Evolutionary conservation across 768 basidiomycete species (phyloP).

Genomic region (Boletus coccyginus): DNA sequence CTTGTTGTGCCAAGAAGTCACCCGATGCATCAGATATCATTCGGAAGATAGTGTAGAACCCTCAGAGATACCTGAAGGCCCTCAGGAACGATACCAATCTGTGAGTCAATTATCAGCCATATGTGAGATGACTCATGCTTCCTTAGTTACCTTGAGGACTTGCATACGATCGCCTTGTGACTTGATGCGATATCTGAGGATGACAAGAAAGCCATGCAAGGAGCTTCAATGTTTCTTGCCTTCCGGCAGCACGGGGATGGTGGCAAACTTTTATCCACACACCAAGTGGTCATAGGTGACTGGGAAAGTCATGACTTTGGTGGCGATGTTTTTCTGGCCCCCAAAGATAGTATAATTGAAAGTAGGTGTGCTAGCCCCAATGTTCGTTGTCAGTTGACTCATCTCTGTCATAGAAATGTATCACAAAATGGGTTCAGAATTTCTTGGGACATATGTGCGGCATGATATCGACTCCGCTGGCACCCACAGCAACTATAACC

Average conservation of each 20-base stretch:
- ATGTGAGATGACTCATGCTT: neutral
- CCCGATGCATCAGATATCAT: constrained; percentile 12
- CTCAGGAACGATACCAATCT: neutral
- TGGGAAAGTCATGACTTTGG: constrained; percentile 11
- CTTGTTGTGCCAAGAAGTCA: constrained; percentile 11
- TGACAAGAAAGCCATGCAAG: constrained; percentile 9
- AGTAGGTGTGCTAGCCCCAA: neutral
- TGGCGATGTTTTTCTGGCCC: constrained; percentile 3
- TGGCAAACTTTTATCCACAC: constrained; percentile 1
- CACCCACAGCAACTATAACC: neutral
- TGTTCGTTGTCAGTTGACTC: neutral
- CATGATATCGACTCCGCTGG: neutral
- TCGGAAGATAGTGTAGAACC: constrained; percentile 7
- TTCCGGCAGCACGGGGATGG: neutral
- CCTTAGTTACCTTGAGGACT: constrained; percentile 10
- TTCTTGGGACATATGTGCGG: constrained; percentile 6
- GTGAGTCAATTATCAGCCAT: constrained; percentile 1
- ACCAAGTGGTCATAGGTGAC: constrained; percentile 11
- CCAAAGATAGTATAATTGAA: constrained; percentile 6
- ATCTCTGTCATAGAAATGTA: constrained; percentile 9
- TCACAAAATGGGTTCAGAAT: constrained; percentile 9
- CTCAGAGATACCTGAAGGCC: constrained; percentile 3
- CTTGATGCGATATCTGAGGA: constrained; percentile 9
- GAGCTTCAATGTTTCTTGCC: constrained; percentile 8
- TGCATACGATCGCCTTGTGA: constrained; percentile 9